Conservation (phyloP, 257 asterid species). For the Ajuga chamaepitys region DNA sequence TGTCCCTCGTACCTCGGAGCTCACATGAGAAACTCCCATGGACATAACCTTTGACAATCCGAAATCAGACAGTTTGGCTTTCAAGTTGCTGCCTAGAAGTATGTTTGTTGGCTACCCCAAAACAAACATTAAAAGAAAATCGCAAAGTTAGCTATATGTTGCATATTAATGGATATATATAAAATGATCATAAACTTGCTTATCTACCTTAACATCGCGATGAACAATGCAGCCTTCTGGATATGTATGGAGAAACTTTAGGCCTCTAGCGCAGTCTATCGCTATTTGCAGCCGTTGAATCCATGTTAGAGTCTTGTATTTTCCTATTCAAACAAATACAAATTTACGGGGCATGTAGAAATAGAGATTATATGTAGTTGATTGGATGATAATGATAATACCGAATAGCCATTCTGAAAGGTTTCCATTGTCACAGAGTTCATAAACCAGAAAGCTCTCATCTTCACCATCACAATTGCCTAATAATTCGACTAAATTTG, state of each 20-base stretch:
- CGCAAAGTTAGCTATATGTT: too few relatives aligned
- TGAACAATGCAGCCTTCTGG: slow-evolving; percentile 74
- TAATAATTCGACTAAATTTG: slow-evolving; percentile 59
- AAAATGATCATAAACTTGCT: too few relatives aligned
- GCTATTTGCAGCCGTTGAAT: slow-evolving; percentile 58
- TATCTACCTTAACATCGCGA: slow-evolving; percentile 65
- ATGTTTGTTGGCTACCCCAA: slow-evolving; percentile 68
- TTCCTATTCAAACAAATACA: slow-evolving; percentile 26
- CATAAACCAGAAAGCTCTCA: slow-evolving; percentile 73
- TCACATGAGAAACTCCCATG: slow-evolving; percentile 60
- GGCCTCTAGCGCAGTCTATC: slow-evolving; percentile 63
- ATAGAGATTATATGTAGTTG: not conserved
- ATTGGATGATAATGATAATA: not conserved
- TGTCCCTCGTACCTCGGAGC: slow-evolving; percentile 85
- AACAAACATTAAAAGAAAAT: not conserved
- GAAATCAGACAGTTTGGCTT: slow-evolving; percentile 66
- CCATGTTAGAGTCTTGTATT: slow-evolving; percentile 54
- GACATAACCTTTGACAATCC: slow-evolving; percentile 69
- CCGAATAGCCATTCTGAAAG: slow-evolving; percentile 83
- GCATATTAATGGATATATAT: too few relatives aligned
- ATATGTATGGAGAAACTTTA: slow-evolving; percentile 62
- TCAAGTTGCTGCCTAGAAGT: slow-evolving; percentile 45
- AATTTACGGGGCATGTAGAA: not conserved
- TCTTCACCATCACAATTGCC: slow-evolving; percentile 71
- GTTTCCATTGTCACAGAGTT: slow-evolving; percentile 73